Evolutionary conservation across 768 basidiomycete species (phyloP).

Genomic region (Kwoniella bestiolae): DNA sequence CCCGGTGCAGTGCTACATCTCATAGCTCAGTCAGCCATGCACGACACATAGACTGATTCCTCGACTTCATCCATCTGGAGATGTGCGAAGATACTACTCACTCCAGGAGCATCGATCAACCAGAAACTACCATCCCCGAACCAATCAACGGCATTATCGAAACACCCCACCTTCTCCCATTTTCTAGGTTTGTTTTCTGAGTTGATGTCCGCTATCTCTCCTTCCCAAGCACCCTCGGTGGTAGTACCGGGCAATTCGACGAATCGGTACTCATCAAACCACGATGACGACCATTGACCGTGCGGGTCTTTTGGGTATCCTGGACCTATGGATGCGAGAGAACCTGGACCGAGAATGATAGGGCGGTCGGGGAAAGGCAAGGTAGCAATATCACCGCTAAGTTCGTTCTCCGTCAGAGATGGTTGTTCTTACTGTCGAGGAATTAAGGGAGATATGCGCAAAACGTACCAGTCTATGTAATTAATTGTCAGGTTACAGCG

Average conservation of each 20-base stretch:
- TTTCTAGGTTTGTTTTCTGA: not conserved
- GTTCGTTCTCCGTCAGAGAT: not conserved
- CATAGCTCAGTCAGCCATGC: not conserved
- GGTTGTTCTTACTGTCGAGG: not conserved
- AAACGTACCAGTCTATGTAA: not conserved
- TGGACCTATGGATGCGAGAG: conserved; percentile 25
- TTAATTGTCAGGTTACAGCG: not conserved
- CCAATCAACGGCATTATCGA: conserved; percentile 33
- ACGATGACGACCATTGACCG: conserved; percentile 20
- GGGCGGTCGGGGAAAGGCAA: conserved; percentile 13
- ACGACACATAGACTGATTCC: not conserved
- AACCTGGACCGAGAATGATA: conserved; percentile 27
- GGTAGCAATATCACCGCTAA: conserved; percentile 25
- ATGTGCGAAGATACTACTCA: conserved; percentile 24
- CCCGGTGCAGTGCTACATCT: conserved; percentile 28
- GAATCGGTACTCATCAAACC: conserved; percentile 27
- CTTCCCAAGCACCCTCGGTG: not conserved
- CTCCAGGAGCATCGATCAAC: conserved; percentile 35
- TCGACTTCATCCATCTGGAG: no score
- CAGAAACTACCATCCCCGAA: conserved; percentile 44
- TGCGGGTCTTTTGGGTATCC: conserved; percentile 29
- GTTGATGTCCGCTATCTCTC: not conserved
- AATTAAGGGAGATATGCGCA: not conserved
- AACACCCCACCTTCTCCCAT: conserved; percentile 36
- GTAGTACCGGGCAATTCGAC: conserved; percentile 19